Percentiles rank a stretch among this genome's conserved stretches.
phyloP scores from a whole-genome alignment of 345 rosid species.

The Eucalyptus regnans region DNA sequence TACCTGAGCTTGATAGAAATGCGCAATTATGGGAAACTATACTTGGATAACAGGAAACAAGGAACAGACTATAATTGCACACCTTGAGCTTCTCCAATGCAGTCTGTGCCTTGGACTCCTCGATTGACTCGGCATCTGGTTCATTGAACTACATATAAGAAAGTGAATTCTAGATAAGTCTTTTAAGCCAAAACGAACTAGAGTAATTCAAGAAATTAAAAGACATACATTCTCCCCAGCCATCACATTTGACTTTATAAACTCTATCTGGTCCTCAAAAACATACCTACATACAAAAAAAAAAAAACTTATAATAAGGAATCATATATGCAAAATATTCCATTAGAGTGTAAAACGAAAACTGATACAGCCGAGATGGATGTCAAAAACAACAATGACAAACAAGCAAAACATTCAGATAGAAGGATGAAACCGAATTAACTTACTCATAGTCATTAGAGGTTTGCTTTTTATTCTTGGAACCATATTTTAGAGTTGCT shows the following conservation, averaged over 20 bases:
- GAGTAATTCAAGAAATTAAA: background rate
- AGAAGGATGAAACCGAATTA: background rate
- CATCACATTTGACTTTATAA: conserved; percentile 74
- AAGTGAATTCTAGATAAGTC: background rate
- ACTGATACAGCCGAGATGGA: background rate
- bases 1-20: background rate
- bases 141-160: conserved; percentile 37
- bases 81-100: conserved; percentile 87
- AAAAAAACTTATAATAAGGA: background rate
- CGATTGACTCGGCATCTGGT: conserved; percentile 21
- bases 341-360: background rate
- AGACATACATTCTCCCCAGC: conserved; percentile 72
- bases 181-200: background rate
- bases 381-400: background rate
- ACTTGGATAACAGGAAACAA: background rate
- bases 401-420: background rate
- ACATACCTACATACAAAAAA: conserved; percentile 40
- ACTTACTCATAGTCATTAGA: conserved; percentile 79
- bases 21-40: background rate
- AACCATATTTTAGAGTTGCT: conserved; percentile 70
- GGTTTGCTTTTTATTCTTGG: conserved; percentile 58
- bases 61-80: background rate
- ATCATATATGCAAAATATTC: background rate
- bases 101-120: conserved; percentile 38
- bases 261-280: conserved; percentile 94